Conservation (phyloP, 2,329 filamentous ascomycete species). For the Acarospora socialis region DNA sequence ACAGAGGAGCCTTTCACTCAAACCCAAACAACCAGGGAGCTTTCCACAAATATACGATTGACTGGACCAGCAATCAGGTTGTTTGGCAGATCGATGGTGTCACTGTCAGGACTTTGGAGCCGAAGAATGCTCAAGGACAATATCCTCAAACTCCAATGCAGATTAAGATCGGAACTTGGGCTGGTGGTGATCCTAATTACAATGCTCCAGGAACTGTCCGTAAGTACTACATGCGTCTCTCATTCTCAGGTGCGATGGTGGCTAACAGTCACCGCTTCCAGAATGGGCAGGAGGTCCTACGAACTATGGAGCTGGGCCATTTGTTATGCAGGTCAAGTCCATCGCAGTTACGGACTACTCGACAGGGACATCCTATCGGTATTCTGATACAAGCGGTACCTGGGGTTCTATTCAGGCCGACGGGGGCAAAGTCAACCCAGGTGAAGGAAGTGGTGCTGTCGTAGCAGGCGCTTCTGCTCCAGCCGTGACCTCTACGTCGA, state of each 20-base stretch:
- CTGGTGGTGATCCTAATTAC: slow-evolving; percentile 69
- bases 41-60: slow-evolving; percentile 78
- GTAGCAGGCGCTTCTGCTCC: slow-evolving; percentile 38
- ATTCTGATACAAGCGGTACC: slow-evolving; percentile 60
- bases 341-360: slow-evolving; percentile 80
- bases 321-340: slow-evolving; percentile 67
- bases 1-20: slow-evolving; percentile 69
- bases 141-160: slow-evolving; percentile 96
- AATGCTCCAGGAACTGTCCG: slow-evolving; percentile 69
- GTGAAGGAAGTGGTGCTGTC: slow-evolving; percentile 40
- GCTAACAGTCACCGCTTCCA: slow-evolving; percentile 13
- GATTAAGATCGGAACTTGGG: slow-evolving; percentile 83
- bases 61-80: slow-evolving; percentile 78
- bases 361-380: slow-evolving; percentile 71
- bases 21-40: slow-evolving; percentile 52
- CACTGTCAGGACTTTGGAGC: slow-evolving; percentile 61
- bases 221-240: slow-evolving; percentile 19
- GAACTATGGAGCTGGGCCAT: slow-evolving; percentile 72
- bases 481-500: slow-evolving; percentile 47
- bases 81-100: slow-evolving; percentile 73
- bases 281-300: slow-evolving; percentile 78
- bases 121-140: slow-evolving; percentile 56
- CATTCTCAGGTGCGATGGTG: not conserved
- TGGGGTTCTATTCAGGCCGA: slow-evolving; percentile 72
- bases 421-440: slow-evolving; percentile 58